These are phyloP conservation scores for Tephrocybe rancida DNA, from an alignment of 768 basidiomycete species.

Conservation along the genomic window DNA sequence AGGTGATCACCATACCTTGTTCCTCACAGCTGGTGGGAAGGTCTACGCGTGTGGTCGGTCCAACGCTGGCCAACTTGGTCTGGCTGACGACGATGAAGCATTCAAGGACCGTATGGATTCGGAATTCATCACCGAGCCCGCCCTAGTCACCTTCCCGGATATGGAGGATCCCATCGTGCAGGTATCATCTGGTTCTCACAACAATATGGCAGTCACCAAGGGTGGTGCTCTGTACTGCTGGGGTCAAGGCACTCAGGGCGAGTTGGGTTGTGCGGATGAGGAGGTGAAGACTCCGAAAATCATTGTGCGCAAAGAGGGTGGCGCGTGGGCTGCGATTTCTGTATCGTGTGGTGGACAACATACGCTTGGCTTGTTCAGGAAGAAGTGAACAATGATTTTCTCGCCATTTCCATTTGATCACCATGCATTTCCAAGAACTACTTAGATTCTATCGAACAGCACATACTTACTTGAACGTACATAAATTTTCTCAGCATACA, in stretches of 20 bases:
- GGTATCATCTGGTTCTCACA: slow-evolving; percentile 71
- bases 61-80: slow-evolving; percentile 83
- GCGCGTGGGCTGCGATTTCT: slow-evolving; percentile 63
- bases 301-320: slow-evolving; percentile 74
- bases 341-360: slow-evolving; percentile 83
- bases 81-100: slow-evolving; percentile 69
- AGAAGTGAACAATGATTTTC: slow-evolving; percentile 38
- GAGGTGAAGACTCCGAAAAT: slow-evolving; percentile 63
- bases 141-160: slow-evolving; percentile 66
- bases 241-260: slow-evolving; percentile 80
- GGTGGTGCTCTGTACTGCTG: slow-evolving; percentile 74
- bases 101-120: slow-evolving; percentile 53
- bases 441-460: not conserved
- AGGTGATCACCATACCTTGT: slow-evolving; percentile 89
- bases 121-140: slow-evolving; percentile 69
- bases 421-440: not conserved
- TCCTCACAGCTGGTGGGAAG: slow-evolving; percentile 80
- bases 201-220: slow-evolving; percentile 69
- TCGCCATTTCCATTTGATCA: not conserved
- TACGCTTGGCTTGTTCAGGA: slow-evolving; percentile 71
- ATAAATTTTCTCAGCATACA: not conserved
- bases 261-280: slow-evolving; percentile 66
- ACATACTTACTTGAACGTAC: not conserved
- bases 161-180: slow-evolving; percentile 63
- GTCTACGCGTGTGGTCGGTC: slow-evolving; percentile 88